Evolutionary conservation across 192 early-diverging fungal genomes (phyloP), one percentile per base, ranked within the genome.

Genomic region (Dissophora ornata): DNA sequence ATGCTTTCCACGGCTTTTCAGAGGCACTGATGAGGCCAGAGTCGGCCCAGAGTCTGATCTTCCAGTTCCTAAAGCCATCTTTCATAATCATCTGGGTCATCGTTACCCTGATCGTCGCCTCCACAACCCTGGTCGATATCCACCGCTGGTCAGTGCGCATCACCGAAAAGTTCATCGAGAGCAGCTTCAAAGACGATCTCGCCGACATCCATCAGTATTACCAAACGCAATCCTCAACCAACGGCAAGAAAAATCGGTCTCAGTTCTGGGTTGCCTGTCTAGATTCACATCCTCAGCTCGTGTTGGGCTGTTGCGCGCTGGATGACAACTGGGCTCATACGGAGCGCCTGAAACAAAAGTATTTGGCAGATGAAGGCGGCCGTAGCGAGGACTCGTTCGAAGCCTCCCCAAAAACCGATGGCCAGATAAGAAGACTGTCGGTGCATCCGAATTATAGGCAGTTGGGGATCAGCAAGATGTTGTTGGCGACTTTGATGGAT

Each of bases 241-340:
- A 55, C 10, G 15, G n/a, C 3, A n/a, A 38, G 15, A 56, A 28
- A 21, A 56, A 71, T 26, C 58, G 64, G 40, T 67, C 63, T 6
- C 58, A 67, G 46, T 77, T 77, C 40, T 77, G 73, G 73, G 73
- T 77, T 8, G 73, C 73, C 6, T 77, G 73, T 50, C 19, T 77
- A 46, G 52, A 45, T 12, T 54, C 57, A 0, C 59, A 77, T 51
- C 73, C 73, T 18, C 52, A 77, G 13, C 19, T 77, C 6, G 58
- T 77, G 22, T 25, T 77, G 33, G 73, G 73, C n/a, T 77, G 73
- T 57, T 53, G 67, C 21, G 64, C 58, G 0, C 49, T 77, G 19
- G 73, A 77, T 19, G 73, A 77, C 34, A 33, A 29, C 10, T 54
- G 26, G 16, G 63, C 57, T 0, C 71, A 67, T 32, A 1, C 22